phyloP scores from a whole-genome alignment of 257 asterid genomes.

The Nicotiana sylvestris region DNA sequence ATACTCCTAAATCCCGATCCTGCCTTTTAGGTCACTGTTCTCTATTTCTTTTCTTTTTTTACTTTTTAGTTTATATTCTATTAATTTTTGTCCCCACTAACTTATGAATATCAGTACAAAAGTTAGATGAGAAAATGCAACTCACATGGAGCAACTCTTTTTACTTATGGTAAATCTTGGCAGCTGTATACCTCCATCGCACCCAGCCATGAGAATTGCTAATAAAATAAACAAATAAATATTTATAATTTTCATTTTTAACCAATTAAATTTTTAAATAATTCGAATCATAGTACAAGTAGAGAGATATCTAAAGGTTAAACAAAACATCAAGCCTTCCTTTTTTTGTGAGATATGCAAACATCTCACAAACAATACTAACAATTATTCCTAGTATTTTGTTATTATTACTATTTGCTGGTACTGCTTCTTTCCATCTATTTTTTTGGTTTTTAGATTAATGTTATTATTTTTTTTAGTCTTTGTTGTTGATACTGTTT shows the following conservation, averaged over 20 bases:
- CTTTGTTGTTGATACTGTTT: too few species aligned
- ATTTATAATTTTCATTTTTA: not conserved
- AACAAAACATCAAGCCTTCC: not conserved
- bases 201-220: not conserved
- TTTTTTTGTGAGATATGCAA: too few species aligned
- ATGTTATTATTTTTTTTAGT: too few species aligned
- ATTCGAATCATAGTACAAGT: not conserved
- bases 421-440: too few species aligned
- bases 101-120: not conserved
- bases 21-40: slow-evolving; percentile 17
- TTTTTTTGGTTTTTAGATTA: too few species aligned
- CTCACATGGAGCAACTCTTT: slow-evolving; percentile 16
- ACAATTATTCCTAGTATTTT: too few species aligned
- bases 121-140: slow-evolving; percentile 1
- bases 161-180: slow-evolving; percentile 6
- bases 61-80: not conserved
- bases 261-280: not conserved
- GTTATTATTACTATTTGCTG: too few species aligned
- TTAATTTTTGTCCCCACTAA: slow-evolving; percentile 5
- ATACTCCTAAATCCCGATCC: slow-evolving; percentile 14
- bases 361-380: too few species aligned
- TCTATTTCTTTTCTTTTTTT: not conserved
- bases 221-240: not conserved
- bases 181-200: slow-evolving; percentile 7
- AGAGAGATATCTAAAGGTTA: not conserved